Conservation (phyloP, 2,329 filamentous ascomycete species). For the Fusarium chlamydosporum region DNA sequence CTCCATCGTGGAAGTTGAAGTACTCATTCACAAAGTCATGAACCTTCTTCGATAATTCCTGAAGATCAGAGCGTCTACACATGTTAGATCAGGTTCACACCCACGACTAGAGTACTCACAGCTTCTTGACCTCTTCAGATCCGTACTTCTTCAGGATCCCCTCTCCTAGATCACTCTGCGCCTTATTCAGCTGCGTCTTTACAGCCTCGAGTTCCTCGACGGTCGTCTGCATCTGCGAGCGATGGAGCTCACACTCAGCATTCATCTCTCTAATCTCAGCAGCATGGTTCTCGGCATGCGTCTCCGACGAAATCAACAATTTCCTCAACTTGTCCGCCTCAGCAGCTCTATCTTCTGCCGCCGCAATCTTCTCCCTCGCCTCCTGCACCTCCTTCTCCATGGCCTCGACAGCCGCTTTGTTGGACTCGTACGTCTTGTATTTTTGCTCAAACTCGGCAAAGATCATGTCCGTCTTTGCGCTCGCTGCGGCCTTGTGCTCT, state of each 20-base stretch:
- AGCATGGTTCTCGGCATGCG: conserved; percentile 34
- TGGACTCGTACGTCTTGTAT: conserved; percentile 48
- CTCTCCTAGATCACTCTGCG: conserved; percentile 47
- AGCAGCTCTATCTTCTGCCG: conserved; percentile 58
- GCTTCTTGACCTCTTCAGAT: conserved; percentile 40
- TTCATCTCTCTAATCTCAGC: conserved; percentile 49
- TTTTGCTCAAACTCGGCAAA: conserved; percentile 48
- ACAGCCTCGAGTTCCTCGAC: conserved; percentile 37
- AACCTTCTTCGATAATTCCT: conserved; percentile 44
- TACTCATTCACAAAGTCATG: conserved; percentile 50
- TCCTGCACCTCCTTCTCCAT: conserved; percentile 63
- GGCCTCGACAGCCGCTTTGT: conserved; percentile 52
- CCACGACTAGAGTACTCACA: conserved; percentile 34
- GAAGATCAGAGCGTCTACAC: conserved; percentile 44
- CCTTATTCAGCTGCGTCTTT: conserved; percentile 42
- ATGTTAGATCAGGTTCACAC: conserved; percentile 6
- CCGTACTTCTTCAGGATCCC: conserved; percentile 41
- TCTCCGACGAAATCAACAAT: conserved; percentile 36
- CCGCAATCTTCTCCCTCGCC: conserved; percentile 57
- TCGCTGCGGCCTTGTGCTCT: conserved; percentile 44
- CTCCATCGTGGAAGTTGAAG: conserved; percentile 48
- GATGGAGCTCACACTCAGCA: conserved; percentile 48
- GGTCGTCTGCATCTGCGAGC: conserved; percentile 43
- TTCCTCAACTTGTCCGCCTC: conserved; percentile 60
- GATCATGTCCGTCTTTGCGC: conserved; percentile 41